phyloP scores from a whole-genome alignment of 345 rosid genomes.

The Aurinia saxatilis region DNA sequence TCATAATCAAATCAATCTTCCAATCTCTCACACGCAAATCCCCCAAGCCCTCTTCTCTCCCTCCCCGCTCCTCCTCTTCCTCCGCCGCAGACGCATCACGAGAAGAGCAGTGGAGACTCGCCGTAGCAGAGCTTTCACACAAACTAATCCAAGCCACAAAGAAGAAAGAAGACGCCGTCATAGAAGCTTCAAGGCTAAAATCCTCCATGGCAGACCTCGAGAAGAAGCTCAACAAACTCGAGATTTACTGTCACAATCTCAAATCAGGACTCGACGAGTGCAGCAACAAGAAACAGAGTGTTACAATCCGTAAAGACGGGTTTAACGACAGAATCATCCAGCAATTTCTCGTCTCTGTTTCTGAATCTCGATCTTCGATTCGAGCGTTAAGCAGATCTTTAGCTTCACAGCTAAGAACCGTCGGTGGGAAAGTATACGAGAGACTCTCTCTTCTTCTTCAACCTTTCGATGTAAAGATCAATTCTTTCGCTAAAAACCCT shows the following conservation, averaged over 20 bases:
- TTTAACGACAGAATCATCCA: slow-evolving; percentile 47
- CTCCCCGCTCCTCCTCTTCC: slow-evolving; percentile 20
- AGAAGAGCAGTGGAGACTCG: slow-evolving; percentile 73
- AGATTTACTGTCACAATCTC: slow-evolving; percentile 66
- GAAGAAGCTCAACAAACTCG: slow-evolving; percentile 84
- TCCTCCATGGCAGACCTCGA: slow-evolving; percentile 88
- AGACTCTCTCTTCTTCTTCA: slow-evolving; percentile 59
- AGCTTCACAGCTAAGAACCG: slow-evolving; percentile 49
- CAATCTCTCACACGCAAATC: slow-evolving; percentile 59
- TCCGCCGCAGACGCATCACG: slow-evolving; percentile 30
- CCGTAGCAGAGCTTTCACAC: slow-evolving; percentile 75
- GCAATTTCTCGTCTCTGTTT: slow-evolving; percentile 54
- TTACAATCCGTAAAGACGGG: slow-evolving; percentile 12
- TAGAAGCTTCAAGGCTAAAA: slow-evolving; percentile 71
- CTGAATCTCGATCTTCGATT: slow-evolving; percentile 64
- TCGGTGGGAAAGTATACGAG: slow-evolving; percentile 55
- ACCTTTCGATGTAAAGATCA: slow-evolving; percentile 57
- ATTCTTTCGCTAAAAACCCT: slow-evolving; percentile 50
- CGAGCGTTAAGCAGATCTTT: slow-evolving; percentile 60
- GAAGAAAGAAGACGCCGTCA: slow-evolving; percentile 72
- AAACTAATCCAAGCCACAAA: slow-evolving; percentile 73
- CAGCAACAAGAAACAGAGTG: slow-evolving; percentile 32
- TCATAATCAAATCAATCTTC: slow-evolving; percentile 59
- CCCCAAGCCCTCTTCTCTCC: slow-evolving; percentile 40
- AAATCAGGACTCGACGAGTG: slow-evolving; percentile 76